A percentile compares a stretch with the other conserved stretches of the same genome.
phyloP scores from a whole-genome alignment of 2,329 filamentous ascomycete species.

The Uncinocarpus reesii region DNA sequence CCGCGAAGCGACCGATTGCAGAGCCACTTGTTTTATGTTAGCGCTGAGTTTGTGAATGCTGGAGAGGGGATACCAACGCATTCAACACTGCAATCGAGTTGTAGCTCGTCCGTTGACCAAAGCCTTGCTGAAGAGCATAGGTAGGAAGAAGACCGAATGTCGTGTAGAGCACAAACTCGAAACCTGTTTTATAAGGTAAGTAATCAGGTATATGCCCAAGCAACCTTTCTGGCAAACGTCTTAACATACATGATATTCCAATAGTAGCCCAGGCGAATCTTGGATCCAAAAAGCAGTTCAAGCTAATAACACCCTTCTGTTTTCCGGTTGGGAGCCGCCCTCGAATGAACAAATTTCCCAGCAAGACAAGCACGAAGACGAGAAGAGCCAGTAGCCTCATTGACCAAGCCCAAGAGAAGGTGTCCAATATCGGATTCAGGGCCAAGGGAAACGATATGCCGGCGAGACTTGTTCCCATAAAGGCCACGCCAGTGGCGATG shows the following conservation, averaged over 20 bases:
- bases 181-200: not conserved
- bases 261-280: not conserved
- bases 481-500: slow-evolving; percentile 28
- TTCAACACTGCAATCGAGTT: slow-evolving; percentile 1
- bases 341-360: slow-evolving; percentile 9
- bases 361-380: slow-evolving; percentile 8
- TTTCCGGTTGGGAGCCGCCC: slow-evolving; percentile 17
- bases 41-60: not conserved
- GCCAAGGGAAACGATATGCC: slow-evolving; percentile 30
- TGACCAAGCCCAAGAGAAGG: slow-evolving; percentile 24
- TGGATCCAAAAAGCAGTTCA: not conserved
- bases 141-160: not conserved
- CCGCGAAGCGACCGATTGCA: slow-evolving; percentile 41
- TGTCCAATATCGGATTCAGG: slow-evolving; percentile 23
- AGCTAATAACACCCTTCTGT: not conserved
- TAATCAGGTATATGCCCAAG: not conserved
- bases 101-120: not conserved
- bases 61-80: not conserved
- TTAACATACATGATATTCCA: slow-evolving; percentile 2
- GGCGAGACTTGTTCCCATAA: slow-evolving; percentile 28
- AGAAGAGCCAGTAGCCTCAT: slow-evolving; percentile 18
- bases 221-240: not conserved
- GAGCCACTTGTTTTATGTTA: not conserved
- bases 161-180: slow-evolving; percentile 2
- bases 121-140: not conserved